Evolutionary conservation across 1,139 yeast genomes (phyloP), one percentile per base, ranked within the genome.

Genomic region (Zygosaccharomyces sapae): DNA sequence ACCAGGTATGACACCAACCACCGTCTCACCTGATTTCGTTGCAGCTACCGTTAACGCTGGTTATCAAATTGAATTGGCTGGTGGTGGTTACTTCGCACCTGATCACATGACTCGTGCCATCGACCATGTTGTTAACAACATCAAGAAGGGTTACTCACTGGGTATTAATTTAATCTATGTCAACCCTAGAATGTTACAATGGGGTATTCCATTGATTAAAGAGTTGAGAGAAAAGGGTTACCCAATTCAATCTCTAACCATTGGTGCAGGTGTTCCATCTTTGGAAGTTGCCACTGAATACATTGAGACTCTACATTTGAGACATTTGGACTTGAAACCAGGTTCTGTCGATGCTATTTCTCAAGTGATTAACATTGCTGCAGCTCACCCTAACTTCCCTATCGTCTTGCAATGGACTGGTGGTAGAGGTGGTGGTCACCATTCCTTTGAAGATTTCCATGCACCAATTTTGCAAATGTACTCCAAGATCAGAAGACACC

Each of bases 361-460:
- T 56, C 94, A 86, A 69, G 88, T 83, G 56, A 82, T 92, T 61
- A 73, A 84, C 51, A 92, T 92, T 66, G 98, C 99, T 44, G 89
- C 87, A 69, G 90, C 95, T 45, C 95, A 90, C 72, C 98, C 98
- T 58, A 73, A 69, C 53, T 92, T 94, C 89, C 98, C 98, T 56
- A 87, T 92, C 63, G 90, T 92, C 49, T 75, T 92, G 61, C 98
- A 92, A 77, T 92, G 99, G 99, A 92, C 99, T 55, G 98, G 97
- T 79, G 99, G 99, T 70, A 90, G 99, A 80, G 99, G 97, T 74
- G 99, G 99, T 79, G 99, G 99, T 66, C 99, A 92, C 70, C 99
- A 92, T 72, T 90, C 97, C 49, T 92, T 83, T 67, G 99, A 92
- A 76, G 98, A 92, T 73, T 89, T 90, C 94, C 98, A 92, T 70